Evolutionary conservation across 148 eudicot genomes (phyloP), one percentile per base, ranked within the genome.

Genomic region (Heliosperma pusillum): DNA sequence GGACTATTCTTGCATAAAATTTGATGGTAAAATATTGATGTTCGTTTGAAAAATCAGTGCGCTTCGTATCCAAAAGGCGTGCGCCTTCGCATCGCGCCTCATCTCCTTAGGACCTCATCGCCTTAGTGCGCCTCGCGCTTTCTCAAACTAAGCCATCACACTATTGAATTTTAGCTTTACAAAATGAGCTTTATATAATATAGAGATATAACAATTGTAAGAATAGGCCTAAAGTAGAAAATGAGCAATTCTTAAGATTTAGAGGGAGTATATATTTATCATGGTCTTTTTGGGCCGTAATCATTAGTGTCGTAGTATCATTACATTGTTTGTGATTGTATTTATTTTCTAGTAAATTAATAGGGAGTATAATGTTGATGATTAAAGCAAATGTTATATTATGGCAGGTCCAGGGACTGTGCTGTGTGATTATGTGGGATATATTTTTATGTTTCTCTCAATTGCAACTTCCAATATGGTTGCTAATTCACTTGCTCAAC

Each of bases 391-490:
- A 69, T 81, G 77, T 67, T 70, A n/a, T 15, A 70, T 80, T 15
- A 70, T 80, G 74, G 83, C 93, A 95, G 97, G 99, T 66, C 97
- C 97, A 22, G 97, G 94, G 42, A 95, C 99, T 0, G 99, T 92
- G 78, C 79, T 92, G 7, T 92, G 99, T 74, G 97, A 90, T 82
- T 60, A 95, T 75, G 80, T 88, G 72, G 84, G 92, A 69, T 95
- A 83, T 77, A 82, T 84, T 40, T 95, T 95, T 80, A 95, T 95
- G 97, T 95, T 92, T 80, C 97, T 95, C 53, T 90, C 97, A 27
- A 83, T 95, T 78, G 99, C 99, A 50, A 95, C 97, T 40, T 95
- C 99, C 8, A 95, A 95, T 85, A 78, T 95, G 89, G 97, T 92
- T 70, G 97, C 97, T 53, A 90, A 97, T 66, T 85, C 97, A 50